Conservation (phyloP, 2,329 filamentous ascomycete genomes). For the Tolypocladium nubicola region DNA sequence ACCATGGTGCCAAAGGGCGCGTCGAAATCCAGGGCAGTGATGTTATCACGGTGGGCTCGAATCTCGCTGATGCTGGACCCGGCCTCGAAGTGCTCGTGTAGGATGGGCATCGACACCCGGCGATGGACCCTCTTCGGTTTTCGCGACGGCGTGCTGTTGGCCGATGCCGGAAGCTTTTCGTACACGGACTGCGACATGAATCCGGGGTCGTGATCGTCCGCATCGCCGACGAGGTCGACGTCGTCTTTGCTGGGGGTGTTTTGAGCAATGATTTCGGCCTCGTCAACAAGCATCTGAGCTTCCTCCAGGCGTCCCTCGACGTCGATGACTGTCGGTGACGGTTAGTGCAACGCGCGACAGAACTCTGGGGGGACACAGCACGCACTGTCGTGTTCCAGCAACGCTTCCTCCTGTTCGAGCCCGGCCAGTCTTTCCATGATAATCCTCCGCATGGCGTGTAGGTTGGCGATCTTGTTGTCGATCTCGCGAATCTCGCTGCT, state of each 20-base stretch:
- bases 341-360: slow-evolving; percentile 17
- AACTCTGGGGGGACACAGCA: slow-evolving; percentile 19
- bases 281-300: slow-evolving; percentile 46
- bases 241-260: slow-evolving; percentile 42
- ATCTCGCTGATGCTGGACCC: slow-evolving; percentile 83
- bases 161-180: slow-evolving; percentile 65
- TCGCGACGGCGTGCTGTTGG: slow-evolving; percentile 34
- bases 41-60: slow-evolving; percentile 75
- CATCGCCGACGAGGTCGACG: slow-evolving; percentile 40
- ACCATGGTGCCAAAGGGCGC: slow-evolving; percentile 95
- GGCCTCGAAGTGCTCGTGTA: slow-evolving; percentile 90
- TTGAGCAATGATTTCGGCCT: slow-evolving; percentile 45
- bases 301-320: slow-evolving; percentile 52
- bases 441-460: slow-evolving; percentile 86
- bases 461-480: slow-evolving; percentile 89
- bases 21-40: slow-evolving; percentile 92
- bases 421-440: slow-evolving; percentile 77
- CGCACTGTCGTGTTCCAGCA: slow-evolving; percentile 81
- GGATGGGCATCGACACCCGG: slow-evolving; percentile 80
- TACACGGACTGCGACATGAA: slow-evolving; percentile 99
- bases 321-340: slow-evolving; percentile 43
- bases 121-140: slow-evolving; percentile 46
- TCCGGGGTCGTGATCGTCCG: slow-evolving; percentile 35
- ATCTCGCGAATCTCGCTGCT: slow-evolving; percentile 93
- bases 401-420: slow-evolving; percentile 80